These are phyloP conservation scores for Aspergillus novofumigatus DNA, from an alignment of 2,329 filamentous ascomycete species.

Conservation along the genomic window DNA sequence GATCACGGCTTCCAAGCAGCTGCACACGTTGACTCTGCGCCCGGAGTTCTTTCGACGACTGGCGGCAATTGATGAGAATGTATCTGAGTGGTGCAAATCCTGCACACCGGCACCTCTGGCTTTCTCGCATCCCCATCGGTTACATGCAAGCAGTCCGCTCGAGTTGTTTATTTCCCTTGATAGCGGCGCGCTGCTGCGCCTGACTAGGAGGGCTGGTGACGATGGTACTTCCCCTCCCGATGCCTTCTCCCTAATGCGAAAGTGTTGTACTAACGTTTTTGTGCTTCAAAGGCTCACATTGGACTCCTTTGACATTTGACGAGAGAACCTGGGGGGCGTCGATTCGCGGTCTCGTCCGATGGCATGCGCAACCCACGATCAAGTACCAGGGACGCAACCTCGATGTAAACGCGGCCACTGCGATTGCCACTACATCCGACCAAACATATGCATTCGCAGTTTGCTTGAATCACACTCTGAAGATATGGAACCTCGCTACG, in stretches of 20 bases:
- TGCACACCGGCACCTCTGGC: slow-evolving; percentile 68
- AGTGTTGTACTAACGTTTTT: slow-evolving; percentile 5
- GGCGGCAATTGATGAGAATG: slow-evolving; percentile 64
- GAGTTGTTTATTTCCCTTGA: slow-evolving; percentile 69
- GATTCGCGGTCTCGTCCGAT: slow-evolving; percentile 44
- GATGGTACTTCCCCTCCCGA: slow-evolving; percentile 38
- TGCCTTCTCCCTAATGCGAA: slow-evolving; percentile 1
- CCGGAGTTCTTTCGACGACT: slow-evolving; percentile 75
- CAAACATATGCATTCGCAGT: slow-evolving; percentile 65
- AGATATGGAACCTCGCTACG: slow-evolving; percentile 82
- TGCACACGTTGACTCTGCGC: slow-evolving; percentile 79
- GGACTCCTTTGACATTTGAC: slow-evolving; percentile 45
- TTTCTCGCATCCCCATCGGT: slow-evolving; percentile 74
- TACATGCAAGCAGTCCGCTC: slow-evolving; percentile 68
- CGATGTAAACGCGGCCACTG: slow-evolving; percentile 41
- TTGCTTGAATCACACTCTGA: slow-evolving; percentile 81
- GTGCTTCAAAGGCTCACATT: slow-evolving; percentile 32
- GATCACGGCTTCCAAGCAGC: slow-evolving; percentile 70
- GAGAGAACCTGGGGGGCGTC: slow-evolving; percentile 48
- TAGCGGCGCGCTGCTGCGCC: slow-evolving; percentile 53
- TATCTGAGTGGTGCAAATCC: slow-evolving; percentile 73
- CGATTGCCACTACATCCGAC: slow-evolving; percentile 44
- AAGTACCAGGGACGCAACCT: slow-evolving; percentile 39
- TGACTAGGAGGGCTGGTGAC: slow-evolving; percentile 58
- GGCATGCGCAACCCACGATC: slow-evolving; percentile 41